Conservation (phyloP, 2,329 filamentous ascomycete species). For the Diaporthe longicolla region DNA sequence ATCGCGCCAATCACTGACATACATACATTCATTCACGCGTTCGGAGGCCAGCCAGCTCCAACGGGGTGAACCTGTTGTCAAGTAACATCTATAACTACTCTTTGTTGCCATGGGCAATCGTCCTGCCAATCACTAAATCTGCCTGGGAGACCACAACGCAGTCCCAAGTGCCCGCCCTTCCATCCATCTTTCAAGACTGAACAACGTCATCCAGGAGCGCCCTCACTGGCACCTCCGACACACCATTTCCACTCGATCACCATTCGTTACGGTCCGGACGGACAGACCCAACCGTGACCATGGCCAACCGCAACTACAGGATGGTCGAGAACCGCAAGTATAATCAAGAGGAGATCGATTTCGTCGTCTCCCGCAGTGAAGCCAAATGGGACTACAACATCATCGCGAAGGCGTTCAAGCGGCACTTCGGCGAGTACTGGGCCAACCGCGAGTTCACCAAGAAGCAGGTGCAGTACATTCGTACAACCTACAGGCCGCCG, state of each 20-base stretch:
- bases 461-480: conserved; percentile 41
- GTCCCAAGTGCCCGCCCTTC: not conserved
- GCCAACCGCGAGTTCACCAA: conserved; percentile 28
- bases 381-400: conserved; percentile 20
- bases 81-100: not conserved
- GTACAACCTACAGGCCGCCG: conserved; percentile 18
- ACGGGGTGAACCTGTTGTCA: too few species aligned
- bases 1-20: not conserved
- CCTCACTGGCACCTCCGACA: not conserved
- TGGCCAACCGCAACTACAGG: conserved; percentile 31
- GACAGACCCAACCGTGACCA: not conserved
- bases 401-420: conserved; percentile 41
- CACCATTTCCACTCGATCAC: not conserved
- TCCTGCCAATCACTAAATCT: not conserved
- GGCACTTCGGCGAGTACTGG: conserved; percentile 33
- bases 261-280: not conserved
- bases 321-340: conserved; percentile 41
- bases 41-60: not conserved
- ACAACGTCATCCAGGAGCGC: not conserved
- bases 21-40: not conserved
- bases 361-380: conserved; percentile 32
- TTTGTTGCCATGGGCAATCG: not conserved
- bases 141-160: not conserved
- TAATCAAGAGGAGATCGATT: conserved; percentile 35
- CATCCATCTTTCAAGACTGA: not conserved